A percentile compares a stretch with the other conserved stretches of the same genome.
Conservation (phyloP, 257 asterid species). For the Dorcoceras hygrometricum region DNA sequence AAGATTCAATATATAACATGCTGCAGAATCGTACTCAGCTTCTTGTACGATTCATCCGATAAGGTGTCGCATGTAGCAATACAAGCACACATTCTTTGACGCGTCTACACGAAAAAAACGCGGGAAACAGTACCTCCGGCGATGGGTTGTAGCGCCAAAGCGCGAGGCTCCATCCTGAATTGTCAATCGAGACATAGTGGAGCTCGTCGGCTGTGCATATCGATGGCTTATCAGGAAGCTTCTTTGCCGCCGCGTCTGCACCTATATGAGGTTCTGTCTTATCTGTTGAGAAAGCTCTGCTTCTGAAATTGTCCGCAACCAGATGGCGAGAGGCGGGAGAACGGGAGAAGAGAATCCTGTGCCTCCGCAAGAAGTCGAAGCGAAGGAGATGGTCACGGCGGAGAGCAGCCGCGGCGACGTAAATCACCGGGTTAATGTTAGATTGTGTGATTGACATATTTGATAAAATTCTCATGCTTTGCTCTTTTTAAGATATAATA, state of each 20-base stretch:
- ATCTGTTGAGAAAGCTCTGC: conserved; percentile 50
- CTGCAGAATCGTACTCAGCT: conserved; percentile 11
- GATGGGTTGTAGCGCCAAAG: conserved; percentile 94
- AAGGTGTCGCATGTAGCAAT: conserved; percentile 4
- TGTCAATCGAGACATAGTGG: conserved; percentile 70
- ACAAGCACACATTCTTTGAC: not conserved
- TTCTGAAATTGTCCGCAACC: conserved; percentile 18
- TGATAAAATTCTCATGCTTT: not conserved
- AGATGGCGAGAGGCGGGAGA: conserved; percentile 45
- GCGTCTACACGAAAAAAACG: not conserved
- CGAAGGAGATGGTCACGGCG: conserved; percentile 36
- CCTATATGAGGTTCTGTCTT: conserved; percentile 24
- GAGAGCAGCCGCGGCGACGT: conserved; percentile 59
- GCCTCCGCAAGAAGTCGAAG: conserved; percentile 7
- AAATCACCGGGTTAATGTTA: conserved; percentile 58
- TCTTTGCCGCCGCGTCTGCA: conserved; percentile 24
- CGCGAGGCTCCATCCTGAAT: conserved; percentile 75
- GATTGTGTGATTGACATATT: conserved; percentile 45
- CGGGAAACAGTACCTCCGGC: conserved; percentile 51
- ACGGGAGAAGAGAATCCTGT: conserved; percentile 34
- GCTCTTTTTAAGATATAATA: too few relatives aligned
- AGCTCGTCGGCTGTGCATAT: conserved; percentile 96
- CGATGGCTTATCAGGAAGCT: conserved; percentile 56
- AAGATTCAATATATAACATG: not conserved
- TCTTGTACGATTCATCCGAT: conserved; percentile 1